Base-by-base conservation (phyloP, 2,329 filamentous ascomycete species). In the Trichoderma atroviride region DNA sequence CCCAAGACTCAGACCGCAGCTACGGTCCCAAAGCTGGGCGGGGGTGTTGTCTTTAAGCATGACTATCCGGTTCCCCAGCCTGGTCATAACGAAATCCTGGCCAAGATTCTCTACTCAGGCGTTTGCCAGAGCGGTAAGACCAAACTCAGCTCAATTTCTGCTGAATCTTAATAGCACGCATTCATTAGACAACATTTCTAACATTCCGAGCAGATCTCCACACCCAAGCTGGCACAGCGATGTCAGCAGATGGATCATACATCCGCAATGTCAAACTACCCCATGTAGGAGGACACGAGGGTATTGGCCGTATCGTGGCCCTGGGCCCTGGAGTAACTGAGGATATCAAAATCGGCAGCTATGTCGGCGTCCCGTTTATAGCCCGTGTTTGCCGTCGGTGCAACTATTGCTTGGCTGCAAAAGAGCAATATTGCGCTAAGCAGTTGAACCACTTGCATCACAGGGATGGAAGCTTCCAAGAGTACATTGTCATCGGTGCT, bases 361-460 rank as follows among this genome's bases (percentile, higher is more conserved):
- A 68, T 56, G 68, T 72, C 7, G 72, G 69, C 35, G 64, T 73
- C 13, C 66, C 68, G 6, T 71, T 71, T 40, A 65, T 58, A 4
- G 70, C 68, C 24, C 65, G 68, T 13, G 57, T 73, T 24, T 73
- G 70, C 50, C 50, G 63, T 3, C 63, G 64, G 1, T 72, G 70
- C 66, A 63, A 71, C 24, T 72, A 64, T 43, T 71, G 68, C 13
- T 65, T 73, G 6, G 68, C 70, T n/a, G 72, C 70, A 3, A 68
- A 50, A 50, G 72, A 73, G 29, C 71, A 72, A 24, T 37, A 73
- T 47, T 73, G 71, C 33, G 29, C 65, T 16, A 73, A 72, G 66
- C 69, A 70, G 65, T 70, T 68, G 3, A 72, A 71, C n/a, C 71
- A 73, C 22, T 47, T 73, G 22, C 71, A 73, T 53, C 70, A 73